Evolutionary conservation across 2,329 filamentous ascomycete species (phyloP).

Genomic region (Tetracladium maxilliforme): DNA sequence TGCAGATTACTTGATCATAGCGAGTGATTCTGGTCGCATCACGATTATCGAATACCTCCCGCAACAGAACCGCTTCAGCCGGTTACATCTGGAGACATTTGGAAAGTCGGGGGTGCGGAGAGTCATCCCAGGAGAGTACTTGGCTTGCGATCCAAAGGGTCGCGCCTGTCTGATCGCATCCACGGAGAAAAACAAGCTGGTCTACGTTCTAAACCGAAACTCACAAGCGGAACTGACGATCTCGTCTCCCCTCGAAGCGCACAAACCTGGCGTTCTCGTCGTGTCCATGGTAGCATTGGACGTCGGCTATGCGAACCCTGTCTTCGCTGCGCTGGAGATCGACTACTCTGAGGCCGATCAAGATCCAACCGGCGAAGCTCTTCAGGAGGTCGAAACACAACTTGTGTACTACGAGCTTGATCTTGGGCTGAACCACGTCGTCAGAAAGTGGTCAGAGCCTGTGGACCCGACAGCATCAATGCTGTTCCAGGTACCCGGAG

Average conservation of each 20-base stretch:
- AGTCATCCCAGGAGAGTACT: conserved; percentile 89
- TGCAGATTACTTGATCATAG: conserved; percentile 94
- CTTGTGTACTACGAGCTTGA: conserved; percentile 97
- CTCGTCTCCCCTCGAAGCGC: conserved; percentile 90
- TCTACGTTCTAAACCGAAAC: conserved; percentile 95
- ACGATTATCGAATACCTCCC: conserved; percentile 86
- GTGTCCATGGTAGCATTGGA: conserved; percentile 80
- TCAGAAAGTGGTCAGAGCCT: conserved; percentile 88
- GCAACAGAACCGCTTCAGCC: conserved; percentile 72
- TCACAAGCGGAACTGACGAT: conserved; percentile 90
- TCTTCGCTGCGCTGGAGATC: conserved; percentile 88
- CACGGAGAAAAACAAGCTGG: conserved; percentile 97
- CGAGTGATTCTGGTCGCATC: conserved; percentile 90
- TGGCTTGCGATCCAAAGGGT: conserved; percentile 90
- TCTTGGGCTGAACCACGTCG: conserved; percentile 90
- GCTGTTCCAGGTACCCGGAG: conserved; percentile 90
- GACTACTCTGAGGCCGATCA: conserved; percentile 88
- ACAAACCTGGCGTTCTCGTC: conserved; percentile 83
- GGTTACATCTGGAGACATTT: conserved; percentile 91
- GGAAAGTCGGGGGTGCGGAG: conserved; percentile 91
- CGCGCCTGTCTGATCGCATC: conserved; percentile 89
- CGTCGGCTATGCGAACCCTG: conserved; percentile 91
- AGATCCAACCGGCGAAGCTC: conserved; percentile 73
- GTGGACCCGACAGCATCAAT: conserved; percentile 83
- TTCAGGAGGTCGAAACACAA: conserved; percentile 71